These are phyloP conservation scores for Pelargonium fulgidum DNA, from an alignment of 441 rosid species.

Conservation along the genomic window DNA sequence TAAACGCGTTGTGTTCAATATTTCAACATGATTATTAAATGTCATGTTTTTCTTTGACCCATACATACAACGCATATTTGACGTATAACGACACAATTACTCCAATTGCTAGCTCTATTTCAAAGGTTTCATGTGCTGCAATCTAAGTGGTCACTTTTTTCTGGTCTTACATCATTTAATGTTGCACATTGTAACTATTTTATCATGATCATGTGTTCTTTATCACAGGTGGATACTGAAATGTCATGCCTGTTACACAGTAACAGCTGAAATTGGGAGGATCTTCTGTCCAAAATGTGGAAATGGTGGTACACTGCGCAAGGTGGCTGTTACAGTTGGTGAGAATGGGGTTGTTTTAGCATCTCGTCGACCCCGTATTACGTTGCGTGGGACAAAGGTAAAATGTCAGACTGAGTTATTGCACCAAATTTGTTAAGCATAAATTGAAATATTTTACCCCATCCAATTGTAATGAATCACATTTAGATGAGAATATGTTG, in stretches of 20 bases:
- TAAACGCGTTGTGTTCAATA: too few species aligned
- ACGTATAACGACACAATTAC: too few species aligned
- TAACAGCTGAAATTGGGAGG: conserved; percentile 76
- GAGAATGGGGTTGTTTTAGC: conserved; percentile 69
- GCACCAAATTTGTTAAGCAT: background rate
- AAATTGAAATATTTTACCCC: background rate
- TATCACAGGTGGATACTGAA: conserved; percentile 56
- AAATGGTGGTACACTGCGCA: conserved; percentile 85
- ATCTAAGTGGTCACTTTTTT: background rate
- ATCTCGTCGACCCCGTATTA: conserved; percentile 56
- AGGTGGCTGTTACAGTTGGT: conserved; percentile 73
- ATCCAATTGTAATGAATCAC: background rate
- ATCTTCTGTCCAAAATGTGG: conserved; percentile 91
- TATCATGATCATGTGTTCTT: conserved; percentile 3
- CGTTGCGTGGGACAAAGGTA: conserved; percentile 81
- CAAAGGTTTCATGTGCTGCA: background rate
- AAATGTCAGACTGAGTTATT: conserved; percentile 14
- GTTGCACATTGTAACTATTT: background rate
- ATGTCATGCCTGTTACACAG: conserved; percentile 91
- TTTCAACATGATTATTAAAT: too few species aligned
- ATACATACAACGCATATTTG: too few species aligned
- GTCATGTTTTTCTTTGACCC: too few species aligned
- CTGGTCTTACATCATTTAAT: background rate
- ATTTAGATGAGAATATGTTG: background rate
- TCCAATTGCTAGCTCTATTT: too few species aligned